Conservation (phyloP, 208 protist species). For the Crithidia sp. region DNA sequence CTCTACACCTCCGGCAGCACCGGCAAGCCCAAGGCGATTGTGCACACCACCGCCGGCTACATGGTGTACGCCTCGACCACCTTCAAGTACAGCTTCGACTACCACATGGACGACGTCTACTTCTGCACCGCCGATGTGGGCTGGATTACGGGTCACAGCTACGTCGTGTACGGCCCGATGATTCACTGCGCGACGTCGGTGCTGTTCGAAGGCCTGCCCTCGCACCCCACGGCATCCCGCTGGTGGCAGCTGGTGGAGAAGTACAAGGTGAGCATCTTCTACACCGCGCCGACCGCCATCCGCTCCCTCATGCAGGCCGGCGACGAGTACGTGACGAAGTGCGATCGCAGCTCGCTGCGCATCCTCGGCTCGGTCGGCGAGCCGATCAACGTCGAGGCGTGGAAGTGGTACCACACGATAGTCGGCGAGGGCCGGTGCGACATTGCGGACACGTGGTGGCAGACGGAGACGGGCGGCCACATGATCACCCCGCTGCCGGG, state of each 20-base stretch:
- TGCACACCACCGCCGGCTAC: conserved; percentile 95
- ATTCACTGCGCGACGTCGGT: conserved; percentile 95
- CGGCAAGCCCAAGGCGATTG: conserved; percentile 97
- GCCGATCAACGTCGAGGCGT: conserved; percentile 96
- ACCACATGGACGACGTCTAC: conserved; percentile 96
- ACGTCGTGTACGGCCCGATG: conserved; percentile 98
- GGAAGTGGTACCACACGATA: conserved; percentile 93
- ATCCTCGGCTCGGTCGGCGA: conserved; percentile 98
- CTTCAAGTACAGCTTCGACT: conserved; percentile 96
- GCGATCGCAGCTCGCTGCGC: conserved; percentile 80
- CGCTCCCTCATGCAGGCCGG: conserved; percentile 86
- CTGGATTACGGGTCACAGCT: conserved; percentile 98
- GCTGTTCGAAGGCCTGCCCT: conserved; percentile 96
- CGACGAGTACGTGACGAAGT: conserved; percentile 70
- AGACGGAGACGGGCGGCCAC: conserved; percentile 98
- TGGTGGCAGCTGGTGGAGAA: conserved; percentile 96
- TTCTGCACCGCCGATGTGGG: conserved; percentile 92
- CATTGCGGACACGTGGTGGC: conserved; percentile 98
- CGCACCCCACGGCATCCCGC: conserved; percentile 82
- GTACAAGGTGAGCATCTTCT: conserved; percentile 96
- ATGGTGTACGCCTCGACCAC: conserved; percentile 93
- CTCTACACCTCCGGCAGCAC: conserved; percentile 98
- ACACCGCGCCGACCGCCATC: conserved; percentile 97
- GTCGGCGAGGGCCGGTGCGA: conserved; percentile 91
- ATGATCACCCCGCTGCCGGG: conserved; percentile 96